These are phyloP conservation scores for Linaria vulgaris DNA, from an alignment of 257 asterid genomes.

Conservation along the genomic window DNA sequence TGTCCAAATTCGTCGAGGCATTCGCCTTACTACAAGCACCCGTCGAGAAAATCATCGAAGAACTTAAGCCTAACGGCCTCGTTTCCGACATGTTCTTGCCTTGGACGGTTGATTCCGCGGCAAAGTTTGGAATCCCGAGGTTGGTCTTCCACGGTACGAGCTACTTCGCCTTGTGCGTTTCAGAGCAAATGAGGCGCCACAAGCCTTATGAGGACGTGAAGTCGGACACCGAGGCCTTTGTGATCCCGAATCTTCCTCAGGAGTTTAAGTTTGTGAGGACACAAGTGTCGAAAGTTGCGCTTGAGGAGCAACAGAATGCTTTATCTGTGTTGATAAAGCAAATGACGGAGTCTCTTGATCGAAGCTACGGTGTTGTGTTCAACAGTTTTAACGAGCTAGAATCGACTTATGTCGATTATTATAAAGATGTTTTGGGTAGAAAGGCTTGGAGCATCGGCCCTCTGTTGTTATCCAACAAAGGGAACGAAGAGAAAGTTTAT, in stretches of 20 bases:
- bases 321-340: background rate
- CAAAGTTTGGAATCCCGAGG: conserved; percentile 19
- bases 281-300: conserved; percentile 14
- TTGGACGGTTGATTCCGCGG: conserved; percentile 22
- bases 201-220: conserved; percentile 29
- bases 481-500: conserved; percentile 6
- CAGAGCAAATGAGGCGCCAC: conserved; percentile 1
- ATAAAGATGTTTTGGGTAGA: conserved; percentile 30
- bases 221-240: conserved; percentile 35
- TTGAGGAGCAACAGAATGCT: background rate
- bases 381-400: conserved; percentile 60
- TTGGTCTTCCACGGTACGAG: conserved; percentile 5
- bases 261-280: conserved; percentile 20
- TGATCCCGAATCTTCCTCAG: conserved; percentile 38
- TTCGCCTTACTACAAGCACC: conserved; percentile 35
- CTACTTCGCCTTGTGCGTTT: background rate
- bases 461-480: conserved; percentile 23
- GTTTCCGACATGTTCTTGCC: conserved; percentile 41
- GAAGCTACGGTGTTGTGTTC: conserved; percentile 35
- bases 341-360: conserved; percentile 25
- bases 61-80: conserved; percentile 34
- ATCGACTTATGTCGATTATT: conserved; percentile 39
- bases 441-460: conserved; percentile 54
- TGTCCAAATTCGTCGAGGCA: conserved; percentile 23
- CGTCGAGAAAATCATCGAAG: conserved; percentile 34